A percentile compares a stretch with the other conserved stretches of the same genome.
Evolutionary conservation across 805 yeast species (phyloP).

Genomic region (Kuraishia molischiana): DNA sequence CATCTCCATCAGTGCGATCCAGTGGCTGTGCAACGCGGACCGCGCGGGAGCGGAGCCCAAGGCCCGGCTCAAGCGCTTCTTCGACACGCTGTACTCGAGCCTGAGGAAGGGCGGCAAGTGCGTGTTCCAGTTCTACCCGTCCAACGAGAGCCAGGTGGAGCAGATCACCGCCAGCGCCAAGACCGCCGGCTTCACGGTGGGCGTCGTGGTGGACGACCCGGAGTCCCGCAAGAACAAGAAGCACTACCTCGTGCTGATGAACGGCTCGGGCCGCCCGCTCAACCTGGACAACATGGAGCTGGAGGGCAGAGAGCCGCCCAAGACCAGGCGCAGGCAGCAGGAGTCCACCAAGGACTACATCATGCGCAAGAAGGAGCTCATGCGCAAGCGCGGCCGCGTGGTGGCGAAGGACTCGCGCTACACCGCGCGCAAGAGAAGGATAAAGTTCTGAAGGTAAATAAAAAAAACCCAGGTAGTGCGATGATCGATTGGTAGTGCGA

Average conservation of each 20-base stretch:
- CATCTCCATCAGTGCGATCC: slow-evolving; percentile 88
- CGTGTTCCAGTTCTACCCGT: slow-evolving; percentile 94
- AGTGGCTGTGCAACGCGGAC: slow-evolving; percentile 98
- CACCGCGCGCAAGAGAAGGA: slow-evolving; percentile 77
- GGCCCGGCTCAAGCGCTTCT: slow-evolving; percentile 68
- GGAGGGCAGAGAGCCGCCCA: slow-evolving; percentile 20
- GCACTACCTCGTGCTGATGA: slow-evolving; percentile 81
- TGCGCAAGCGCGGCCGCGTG: slow-evolving; percentile 81
- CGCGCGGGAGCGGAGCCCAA: slow-evolving; percentile 74
- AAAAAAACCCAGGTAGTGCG: too few species aligned
- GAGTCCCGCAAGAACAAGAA: slow-evolving; percentile 88
- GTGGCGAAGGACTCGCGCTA: slow-evolving; percentile 89
- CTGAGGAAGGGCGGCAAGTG: slow-evolving; percentile 93
- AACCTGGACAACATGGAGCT: slow-evolving; percentile 77
- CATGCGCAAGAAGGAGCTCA: slow-evolving; percentile 83
- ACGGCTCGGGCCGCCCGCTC: slow-evolving; percentile 73
- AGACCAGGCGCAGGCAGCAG: slow-evolving; percentile 35
- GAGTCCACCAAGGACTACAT: slow-evolving; percentile 80
- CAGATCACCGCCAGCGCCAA: slow-evolving; percentile 78
- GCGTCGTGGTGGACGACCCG: slow-evolving; percentile 87
- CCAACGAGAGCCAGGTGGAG: slow-evolving; percentile 77
- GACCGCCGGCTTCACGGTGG: slow-evolving; percentile 93
- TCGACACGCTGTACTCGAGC: slow-evolving; percentile 79
- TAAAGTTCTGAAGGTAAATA: slow-evolving; percentile 55
- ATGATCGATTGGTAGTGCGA: too few species aligned